These are phyloP conservation scores for Euphrasia arctica DNA, from an alignment of 305 asterid genomes.

Conservation along the genomic window DNA sequence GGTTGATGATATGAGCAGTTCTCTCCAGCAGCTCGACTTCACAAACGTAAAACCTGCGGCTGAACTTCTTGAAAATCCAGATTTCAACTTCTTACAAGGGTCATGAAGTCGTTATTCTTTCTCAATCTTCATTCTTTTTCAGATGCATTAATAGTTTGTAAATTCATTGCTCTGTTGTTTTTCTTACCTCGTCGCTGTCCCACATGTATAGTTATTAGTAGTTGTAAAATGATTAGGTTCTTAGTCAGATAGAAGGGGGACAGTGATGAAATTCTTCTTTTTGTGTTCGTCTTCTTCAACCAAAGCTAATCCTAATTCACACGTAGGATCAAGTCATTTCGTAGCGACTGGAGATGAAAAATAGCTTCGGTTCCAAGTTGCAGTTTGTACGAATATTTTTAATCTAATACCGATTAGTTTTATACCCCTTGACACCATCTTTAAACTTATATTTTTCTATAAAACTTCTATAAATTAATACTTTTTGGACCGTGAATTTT, in stretches of 20 bases:
- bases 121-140: neutral
- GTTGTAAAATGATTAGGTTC: slow-evolving; percentile 39
- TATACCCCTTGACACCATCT: too few species aligned
- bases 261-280: neutral
- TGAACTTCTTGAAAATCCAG: slow-evolving; percentile 46
- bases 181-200: slow-evolving; percentile 25
- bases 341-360: neutral
- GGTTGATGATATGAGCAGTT: slow-evolving; percentile 54
- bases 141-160: neutral
- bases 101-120: slow-evolving; percentile 19
- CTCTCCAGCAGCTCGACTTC: slow-evolving; percentile 48
- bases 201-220: slow-evolving; percentile 27
- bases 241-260: slow-evolving; percentile 32
- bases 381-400: too few species aligned
- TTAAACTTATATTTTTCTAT: too few species aligned
- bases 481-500: too few species aligned
- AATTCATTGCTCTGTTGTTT: slow-evolving; percentile 18
- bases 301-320: slow-evolving; percentile 1
- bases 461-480: too few species aligned
- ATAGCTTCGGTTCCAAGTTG: too few species aligned
- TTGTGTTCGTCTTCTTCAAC: neutral
- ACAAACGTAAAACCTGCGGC: slow-evolving; percentile 56
- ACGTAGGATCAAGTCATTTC: neutral
- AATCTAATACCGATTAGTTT: too few species aligned
- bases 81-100: slow-evolving; percentile 54